A percentile compares a stretch with the other conserved stretches of the same genome.
Evolutionary conservation across 345 rosid species (phyloP).

Genomic region (Citrus glauca): DNA sequence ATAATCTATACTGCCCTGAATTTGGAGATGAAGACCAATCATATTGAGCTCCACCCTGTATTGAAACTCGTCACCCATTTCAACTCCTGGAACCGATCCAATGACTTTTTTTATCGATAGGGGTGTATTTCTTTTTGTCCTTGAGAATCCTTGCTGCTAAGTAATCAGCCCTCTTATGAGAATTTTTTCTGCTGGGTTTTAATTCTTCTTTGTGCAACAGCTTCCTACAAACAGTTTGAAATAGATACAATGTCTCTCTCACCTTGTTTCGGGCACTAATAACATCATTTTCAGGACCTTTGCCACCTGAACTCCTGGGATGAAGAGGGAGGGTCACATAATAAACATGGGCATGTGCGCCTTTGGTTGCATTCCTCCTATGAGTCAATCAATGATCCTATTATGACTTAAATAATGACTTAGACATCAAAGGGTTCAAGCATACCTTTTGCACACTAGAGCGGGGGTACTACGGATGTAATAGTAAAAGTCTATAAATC

Average conservation of each 20-base stretch:
- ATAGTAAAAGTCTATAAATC: too few species aligned
- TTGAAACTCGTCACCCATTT: conserved; percentile 79
- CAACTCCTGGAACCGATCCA: conserved; percentile 79
- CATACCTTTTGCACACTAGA: too few species aligned
- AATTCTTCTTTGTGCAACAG: conserved; percentile 75
- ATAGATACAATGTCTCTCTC: conserved; percentile 71
- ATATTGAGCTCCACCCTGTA: conserved; percentile 70
- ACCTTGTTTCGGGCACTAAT: conserved; percentile 53
- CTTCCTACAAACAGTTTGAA: conserved; percentile 63
- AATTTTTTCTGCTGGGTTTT: conserved; percentile 24
- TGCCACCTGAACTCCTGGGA: conserved; percentile 19
- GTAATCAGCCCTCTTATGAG: conserved; percentile 47
- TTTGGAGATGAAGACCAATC: conserved; percentile 68
- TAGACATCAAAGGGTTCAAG: too few species aligned
- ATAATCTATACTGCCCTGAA: conserved; percentile 73
- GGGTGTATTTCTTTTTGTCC: conserved; percentile 40
- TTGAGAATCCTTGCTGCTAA: conserved; percentile 59
- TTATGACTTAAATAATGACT: too few species aligned
- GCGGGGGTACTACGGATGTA: too few species aligned
- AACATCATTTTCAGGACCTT: conserved; percentile 20
- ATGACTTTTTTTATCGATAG: conserved; percentile 38
- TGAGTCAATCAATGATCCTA: too few species aligned
- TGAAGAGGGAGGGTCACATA: conserved; percentile 51
- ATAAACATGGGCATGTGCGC: background rate
- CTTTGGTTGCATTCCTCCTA: too few species aligned